Percentiles rank a stretch among this genome's conserved stretches.
Evolutionary conservation across 75 land plant species (phyloP).

Genomic region (Azolla pinnata): DNA sequence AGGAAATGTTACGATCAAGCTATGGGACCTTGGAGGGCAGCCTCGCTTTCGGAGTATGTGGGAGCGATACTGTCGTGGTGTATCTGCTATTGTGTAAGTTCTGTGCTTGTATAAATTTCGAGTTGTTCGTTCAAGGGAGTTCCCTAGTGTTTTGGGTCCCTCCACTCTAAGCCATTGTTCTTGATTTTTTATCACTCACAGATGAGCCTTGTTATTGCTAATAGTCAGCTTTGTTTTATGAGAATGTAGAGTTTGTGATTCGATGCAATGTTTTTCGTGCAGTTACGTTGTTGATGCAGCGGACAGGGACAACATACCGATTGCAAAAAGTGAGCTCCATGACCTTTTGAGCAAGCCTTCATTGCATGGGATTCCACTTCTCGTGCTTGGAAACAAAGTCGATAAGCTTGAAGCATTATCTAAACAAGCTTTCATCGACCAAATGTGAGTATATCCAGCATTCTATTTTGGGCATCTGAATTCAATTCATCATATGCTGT

Average conservation of each 20-base stretch:
- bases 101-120: neutral
- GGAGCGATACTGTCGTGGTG: conserved; percentile 98
- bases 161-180: too few species aligned
- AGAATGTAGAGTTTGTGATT: too few species aligned
- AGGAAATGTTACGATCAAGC: conserved; percentile 95
- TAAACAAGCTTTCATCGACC: conserved; percentile 72
- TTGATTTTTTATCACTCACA: too few species aligned
- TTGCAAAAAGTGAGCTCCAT: conserved; percentile 70
- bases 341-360: conserved; percentile 76
- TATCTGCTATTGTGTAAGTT: conserved; percentile 85
- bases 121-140: too few species aligned
- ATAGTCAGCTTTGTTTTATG: too few species aligned
- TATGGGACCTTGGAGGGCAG: conserved; percentile 98
- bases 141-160: too few species aligned
- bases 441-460: conserved; percentile 47
- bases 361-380: conserved; percentile 63
- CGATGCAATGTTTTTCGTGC: conserved; percentile 18
- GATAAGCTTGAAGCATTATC: conserved; percentile 87
- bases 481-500: neutral
- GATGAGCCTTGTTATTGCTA: too few species aligned
- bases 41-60: conserved; percentile 95
- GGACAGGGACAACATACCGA: conserved; percentile 69
- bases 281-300: conserved; percentile 97
- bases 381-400: conserved; percentile 85
- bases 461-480: neutral